Evolutionary conservation across 148 eudicot species (phyloP), one percentile per base, ranked within the genome.

Genomic region (Beta vulgaris): DNA sequence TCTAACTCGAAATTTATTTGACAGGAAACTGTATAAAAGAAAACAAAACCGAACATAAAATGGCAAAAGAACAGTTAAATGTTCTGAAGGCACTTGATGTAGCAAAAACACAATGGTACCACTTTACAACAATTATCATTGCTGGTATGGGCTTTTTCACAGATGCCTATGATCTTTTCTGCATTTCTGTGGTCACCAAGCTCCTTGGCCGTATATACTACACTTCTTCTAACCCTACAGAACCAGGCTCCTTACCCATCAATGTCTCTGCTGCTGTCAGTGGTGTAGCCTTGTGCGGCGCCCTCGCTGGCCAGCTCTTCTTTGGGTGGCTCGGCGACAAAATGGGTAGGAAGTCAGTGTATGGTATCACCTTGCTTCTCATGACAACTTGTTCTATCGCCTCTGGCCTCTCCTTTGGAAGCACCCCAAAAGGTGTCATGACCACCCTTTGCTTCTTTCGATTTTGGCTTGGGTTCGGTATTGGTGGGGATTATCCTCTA

Each of bases 91-190:
- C 91, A 59, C 87, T 88, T 63, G 91, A 88, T 71, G 78, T 74
- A 25, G 91, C 91, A 5, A 87, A 81, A 64, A 87, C 90, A 16
- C 90, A 87, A 77, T 69, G 77, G 80, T 87, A 87, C 73, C 91
- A 87, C 29, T 88, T 88, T 76, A 86, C 89, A 0, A 85, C 91
- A 7, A 86, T 88, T 11, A 61, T 86, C 18, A 82, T 88, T n/a
- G 89, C 91, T 0, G 92, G 90, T 2, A 89, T 89, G 92, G 92
- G 92, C 2, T 89, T 89, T 53, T 89, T 89, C 78, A 89, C 92
- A 4, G 92, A 89, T 51, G 92, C 92, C 60, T 89, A 89, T 16
- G 92, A 89, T 69, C 80, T 89, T 2, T 89, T 89, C 62, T 60
- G 84, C 81, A 84, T 89, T 28, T 89, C 90, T 13, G 70, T 89